Evolutionary conservation across 2,329 filamentous ascomycete genomes (phyloP).

Genomic region (Emergomyces orientalis): DNA sequence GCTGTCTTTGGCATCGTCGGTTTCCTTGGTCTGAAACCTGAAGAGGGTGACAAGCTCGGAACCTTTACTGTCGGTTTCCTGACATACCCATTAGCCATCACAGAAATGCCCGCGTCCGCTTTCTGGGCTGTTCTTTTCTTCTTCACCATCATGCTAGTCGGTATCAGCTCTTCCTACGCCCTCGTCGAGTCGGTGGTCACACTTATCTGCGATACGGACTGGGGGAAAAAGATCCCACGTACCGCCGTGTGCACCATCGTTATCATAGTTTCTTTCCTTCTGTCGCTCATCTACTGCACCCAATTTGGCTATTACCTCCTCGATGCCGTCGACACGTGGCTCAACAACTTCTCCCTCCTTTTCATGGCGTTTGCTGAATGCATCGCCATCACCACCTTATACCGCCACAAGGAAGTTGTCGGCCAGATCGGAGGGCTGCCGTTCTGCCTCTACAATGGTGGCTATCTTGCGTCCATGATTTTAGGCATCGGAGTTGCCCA

Average conservation of each 20-base stretch:
- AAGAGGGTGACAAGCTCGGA: slow-evolving; percentile 26
- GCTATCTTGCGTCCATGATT: slow-evolving; percentile 43
- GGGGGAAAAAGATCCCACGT: slow-evolving; percentile 35
- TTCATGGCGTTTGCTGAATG: slow-evolving; percentile 49
- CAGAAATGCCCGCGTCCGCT: slow-evolving; percentile 46
- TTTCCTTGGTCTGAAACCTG: slow-evolving; percentile 28
- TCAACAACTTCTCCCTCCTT: slow-evolving; percentile 46
- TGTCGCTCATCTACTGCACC: slow-evolving; percentile 48
- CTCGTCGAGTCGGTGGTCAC: slow-evolving; percentile 48
- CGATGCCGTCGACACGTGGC: slow-evolving; percentile 45
- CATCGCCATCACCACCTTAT: slow-evolving; percentile 43
- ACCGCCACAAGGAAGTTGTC: slow-evolving; percentile 45
- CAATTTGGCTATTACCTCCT: slow-evolving; percentile 48
- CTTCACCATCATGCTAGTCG: slow-evolving; percentile 47
- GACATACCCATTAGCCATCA: slow-evolving; percentile 44
- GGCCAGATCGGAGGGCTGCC: slow-evolving; percentile 39
- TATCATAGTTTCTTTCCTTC: slow-evolving; percentile 16
- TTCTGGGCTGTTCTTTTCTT: slow-evolving; percentile 49
- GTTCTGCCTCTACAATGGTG: slow-evolving; percentile 41
- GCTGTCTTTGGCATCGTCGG: slow-evolving; percentile 46
- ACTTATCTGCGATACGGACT: slow-evolving; percentile 39
- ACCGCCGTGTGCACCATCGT: slow-evolving; percentile 21
- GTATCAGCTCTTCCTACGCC: slow-evolving; percentile 47
- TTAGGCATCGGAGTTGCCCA: slow-evolving; percentile 41
- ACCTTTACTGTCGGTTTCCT: slow-evolving; percentile 47